phyloP scores from a whole-genome alignment of 1,284 basidiomycete genomes.

The Ceratobasidium sp. region DNA sequence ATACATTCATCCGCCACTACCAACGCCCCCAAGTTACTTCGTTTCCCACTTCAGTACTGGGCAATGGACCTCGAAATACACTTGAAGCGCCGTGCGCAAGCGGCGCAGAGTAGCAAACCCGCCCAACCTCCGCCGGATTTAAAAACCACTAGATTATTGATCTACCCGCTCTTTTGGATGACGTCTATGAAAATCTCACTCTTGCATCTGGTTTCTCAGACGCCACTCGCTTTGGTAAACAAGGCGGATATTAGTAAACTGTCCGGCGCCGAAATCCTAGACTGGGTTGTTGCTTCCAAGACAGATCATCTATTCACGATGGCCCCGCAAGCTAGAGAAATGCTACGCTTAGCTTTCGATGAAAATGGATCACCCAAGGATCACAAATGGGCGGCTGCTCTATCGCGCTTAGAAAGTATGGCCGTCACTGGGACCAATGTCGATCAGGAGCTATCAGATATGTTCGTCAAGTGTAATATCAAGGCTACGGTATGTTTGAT shows the following conservation, averaged over 20 bases:
- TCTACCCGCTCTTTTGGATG: slow-evolving; percentile 6
- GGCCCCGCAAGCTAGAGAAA: slow-evolving; percentile 1
- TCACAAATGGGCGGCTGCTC: neutral
- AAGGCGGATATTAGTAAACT: neutral
- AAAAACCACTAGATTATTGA: neutral
- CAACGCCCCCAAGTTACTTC: slow-evolving; percentile 9
- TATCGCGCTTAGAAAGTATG: neutral
- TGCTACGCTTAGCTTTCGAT: slow-evolving; percentile 12
- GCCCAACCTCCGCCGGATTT: neutral
- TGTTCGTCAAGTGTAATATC: slow-evolving; percentile 3
- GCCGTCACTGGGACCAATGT: neutral
- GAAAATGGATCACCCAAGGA: neutral
- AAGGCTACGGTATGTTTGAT: slow-evolving; percentile 6
- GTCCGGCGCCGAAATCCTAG: neutral
- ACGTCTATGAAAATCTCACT: neutral
- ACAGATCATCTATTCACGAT: neutral
- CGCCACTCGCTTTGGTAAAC: slow-evolving; percentile 3
- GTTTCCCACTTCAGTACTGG: slow-evolving; percentile 27
- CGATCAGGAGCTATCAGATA: slow-evolving; percentile 6
- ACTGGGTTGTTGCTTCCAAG: slow-evolving; percentile 15
- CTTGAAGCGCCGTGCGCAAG: neutral
- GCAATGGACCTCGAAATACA: slow-evolving; percentile 9
- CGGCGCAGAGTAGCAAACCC: neutral
- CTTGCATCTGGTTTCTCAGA: neutral
- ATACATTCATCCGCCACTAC: slow-evolving; percentile 14